Base-by-base conservation (phyloP, 305 asterid genomes). In the Solanum hybrid region DNA sequence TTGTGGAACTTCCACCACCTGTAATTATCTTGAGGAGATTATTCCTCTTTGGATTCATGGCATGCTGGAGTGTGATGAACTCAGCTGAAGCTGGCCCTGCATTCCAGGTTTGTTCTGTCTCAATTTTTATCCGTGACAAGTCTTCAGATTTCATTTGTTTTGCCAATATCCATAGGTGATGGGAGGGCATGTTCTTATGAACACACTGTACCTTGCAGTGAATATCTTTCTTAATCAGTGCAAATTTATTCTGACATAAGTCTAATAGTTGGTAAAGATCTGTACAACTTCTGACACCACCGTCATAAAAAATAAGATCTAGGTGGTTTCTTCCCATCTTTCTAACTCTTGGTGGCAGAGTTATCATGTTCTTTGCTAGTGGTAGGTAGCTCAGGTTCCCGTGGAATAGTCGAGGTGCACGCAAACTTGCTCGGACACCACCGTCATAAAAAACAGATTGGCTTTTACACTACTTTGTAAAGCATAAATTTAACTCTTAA, bases 11-110 rank as follows among this genome's bases (percentile, higher is more conserved):
- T 91, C 99, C 99, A 77, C 97, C 99, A 5, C 89, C 95, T 4
- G 96, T 94, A 66, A 97, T 97, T 90, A 95, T 97, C 86, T 80
- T 97, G 80, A 96, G 99, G 94, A 94, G 99, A 89, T 89, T 95
- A 88, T 97, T 97, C 96, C 93, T 97, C 88, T 97, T 97, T 91
- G 91, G 94, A 89, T 97, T 96, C 91, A 97, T 97, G 99, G 99
- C 98, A 4, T 90, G 95, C 94, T 97, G 99, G 99, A 97, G 99
- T 86, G 95, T 97, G 87, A 90, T 97, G 96, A 97, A 96, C 91
- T 95, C 98, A 86, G 98, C 98, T 90, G 98, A 96, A 91, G 97
- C 98, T 89, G 99, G 99, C 73, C 99, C 99, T 86, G 99, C 99
- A 86, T 97, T 97, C 93, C 99, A 97, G 99, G 99, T 97, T 89